Percentiles rank a stretch among this genome's conserved stretches.
phyloP scores from a whole-genome alignment of 345 rosid genomes.

The Corchorus capsularis region DNA sequence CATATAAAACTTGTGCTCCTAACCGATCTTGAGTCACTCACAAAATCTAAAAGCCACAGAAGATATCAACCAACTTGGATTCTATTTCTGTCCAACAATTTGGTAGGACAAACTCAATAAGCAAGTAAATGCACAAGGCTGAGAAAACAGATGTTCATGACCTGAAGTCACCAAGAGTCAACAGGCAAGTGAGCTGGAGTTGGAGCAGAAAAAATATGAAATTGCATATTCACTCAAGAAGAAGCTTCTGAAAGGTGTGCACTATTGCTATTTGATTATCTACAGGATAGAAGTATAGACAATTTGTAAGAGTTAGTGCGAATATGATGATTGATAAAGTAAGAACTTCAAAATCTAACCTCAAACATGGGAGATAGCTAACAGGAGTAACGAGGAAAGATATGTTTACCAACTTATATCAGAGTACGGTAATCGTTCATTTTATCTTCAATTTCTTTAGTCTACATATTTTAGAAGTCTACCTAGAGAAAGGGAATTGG shows the following conservation, averaged over 20 bases:
- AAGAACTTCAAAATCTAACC: neutral
- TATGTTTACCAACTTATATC: neutral
- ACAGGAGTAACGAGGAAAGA: neutral
- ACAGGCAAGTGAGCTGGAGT: neutral
- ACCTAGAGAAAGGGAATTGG: neutral
- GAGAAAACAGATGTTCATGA: neutral
- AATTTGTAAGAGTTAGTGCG: neutral
- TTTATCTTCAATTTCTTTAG: neutral
- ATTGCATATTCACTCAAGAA: neutral
- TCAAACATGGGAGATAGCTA: neutral
- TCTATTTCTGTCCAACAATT: neutral
- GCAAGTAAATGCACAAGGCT: neutral
- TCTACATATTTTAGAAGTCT: neutral
- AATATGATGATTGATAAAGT: neutral
- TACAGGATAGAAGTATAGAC: neutral
- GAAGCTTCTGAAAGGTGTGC: neutral
- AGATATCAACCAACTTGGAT: neutral
- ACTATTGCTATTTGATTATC: neutral
- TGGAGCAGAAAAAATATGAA: neutral
- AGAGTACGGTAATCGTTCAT: neutral
- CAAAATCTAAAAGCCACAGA: neutral
- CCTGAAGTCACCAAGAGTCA: neutral
- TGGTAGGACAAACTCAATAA: constrained; percentile 4
- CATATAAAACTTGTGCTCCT: neutral
- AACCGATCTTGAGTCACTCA: neutral